Base-by-base conservation (phyloP, 2,329 filamentous ascomycete genomes). In the Xylariales sp. region DNA sequence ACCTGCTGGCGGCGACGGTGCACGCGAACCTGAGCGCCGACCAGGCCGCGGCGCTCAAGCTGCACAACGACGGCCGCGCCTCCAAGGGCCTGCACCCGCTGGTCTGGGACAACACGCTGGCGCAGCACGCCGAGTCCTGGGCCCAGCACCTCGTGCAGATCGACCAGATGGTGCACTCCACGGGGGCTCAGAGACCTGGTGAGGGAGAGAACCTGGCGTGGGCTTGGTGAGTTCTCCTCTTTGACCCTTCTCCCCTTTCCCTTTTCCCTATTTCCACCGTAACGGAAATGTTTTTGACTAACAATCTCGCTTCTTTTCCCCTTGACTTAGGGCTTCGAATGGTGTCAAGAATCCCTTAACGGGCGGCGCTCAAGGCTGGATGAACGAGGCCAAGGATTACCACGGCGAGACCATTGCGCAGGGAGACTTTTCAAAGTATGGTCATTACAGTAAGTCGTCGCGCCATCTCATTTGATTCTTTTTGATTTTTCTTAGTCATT, bases 131-230 rank as follows among this genome's bases (percentile, higher is more conserved):
- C 29, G 44, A 49, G 23, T 30, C 27, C 6, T 60, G 52, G 36
- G 57, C 56, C 7, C 47, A 59, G 44, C 42, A 56, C 29, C 46
- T 60, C 14, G 54, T 47, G n/a, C 15, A 44, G 18, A 49, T 50
- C 14, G 53, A 51, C 30, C 50, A 53, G 33, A 24, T 60, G 39
- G 34, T 54, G 35, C 56, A 60, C 46, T 59, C 55, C 5, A 42
- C 40, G 8, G 46, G 49, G 14, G 45, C 49, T 25, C 43, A 50
- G 29, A 49, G 54, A 11, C 52, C 54, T 11, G 45, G 47, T 32
- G 48, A 57, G 40, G 60, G 56, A n/a, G 59, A 62, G 44, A 63
- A 63, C 38, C 52, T 63, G 14, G 59, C 53, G 12, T 34, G 32
- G 32, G 59, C 53, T 6, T 34, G 32, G 32, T 24, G 25, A 24